phyloP scores from a whole-genome alignment of 2,329 filamentous ascomycete genomes.

The Paraconiothyrium sp. region DNA sequence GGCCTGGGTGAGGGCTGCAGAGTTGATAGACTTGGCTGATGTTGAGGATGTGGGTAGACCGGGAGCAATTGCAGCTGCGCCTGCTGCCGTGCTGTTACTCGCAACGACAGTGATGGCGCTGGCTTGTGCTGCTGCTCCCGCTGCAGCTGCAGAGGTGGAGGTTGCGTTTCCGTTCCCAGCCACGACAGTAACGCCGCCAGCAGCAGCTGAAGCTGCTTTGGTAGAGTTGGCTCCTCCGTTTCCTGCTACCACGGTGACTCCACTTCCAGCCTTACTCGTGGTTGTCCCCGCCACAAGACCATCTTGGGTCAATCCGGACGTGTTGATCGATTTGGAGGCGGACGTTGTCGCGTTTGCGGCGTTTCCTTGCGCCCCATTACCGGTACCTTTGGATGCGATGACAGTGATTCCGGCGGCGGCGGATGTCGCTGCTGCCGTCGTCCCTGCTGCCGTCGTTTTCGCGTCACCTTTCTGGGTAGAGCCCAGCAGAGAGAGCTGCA shows the following conservation, averaged over 20 bases:
- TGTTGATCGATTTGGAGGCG: slow-evolving; percentile 1
- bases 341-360: slow-evolving; percentile 5
- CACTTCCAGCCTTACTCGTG: slow-evolving; percentile 24
- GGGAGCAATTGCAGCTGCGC: slow-evolving; percentile 19
- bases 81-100: slow-evolving; percentile 11
- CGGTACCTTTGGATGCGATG: slow-evolving; percentile 4
- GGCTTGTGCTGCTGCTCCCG: slow-evolving; percentile 11
- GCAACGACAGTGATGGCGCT: slow-evolving; percentile 20
- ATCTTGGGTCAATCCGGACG: slow-evolving; percentile 17
- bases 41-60: slow-evolving; percentile 15
- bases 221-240: slow-evolving; percentile 13
- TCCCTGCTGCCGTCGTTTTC: neutral
- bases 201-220: neutral
- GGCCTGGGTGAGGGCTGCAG: slow-evolving; percentile 21
- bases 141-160: slow-evolving; percentile 18
- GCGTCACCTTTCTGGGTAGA: neutral
- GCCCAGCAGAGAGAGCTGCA: slow-evolving; percentile 7
- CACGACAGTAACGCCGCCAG: slow-evolving; percentile 9
- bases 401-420: slow-evolving; percentile 2
- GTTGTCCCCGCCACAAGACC: slow-evolving; percentile 33
- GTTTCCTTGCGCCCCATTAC: neutral
- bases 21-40: slow-evolving; percentile 15
- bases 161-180: neutral
- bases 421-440: neutral
- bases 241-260: slow-evolving; percentile 17